phyloP scores from a whole-genome alignment of 495 filamentous ascomycete species.

The Talaromyces ruber region DNA sequence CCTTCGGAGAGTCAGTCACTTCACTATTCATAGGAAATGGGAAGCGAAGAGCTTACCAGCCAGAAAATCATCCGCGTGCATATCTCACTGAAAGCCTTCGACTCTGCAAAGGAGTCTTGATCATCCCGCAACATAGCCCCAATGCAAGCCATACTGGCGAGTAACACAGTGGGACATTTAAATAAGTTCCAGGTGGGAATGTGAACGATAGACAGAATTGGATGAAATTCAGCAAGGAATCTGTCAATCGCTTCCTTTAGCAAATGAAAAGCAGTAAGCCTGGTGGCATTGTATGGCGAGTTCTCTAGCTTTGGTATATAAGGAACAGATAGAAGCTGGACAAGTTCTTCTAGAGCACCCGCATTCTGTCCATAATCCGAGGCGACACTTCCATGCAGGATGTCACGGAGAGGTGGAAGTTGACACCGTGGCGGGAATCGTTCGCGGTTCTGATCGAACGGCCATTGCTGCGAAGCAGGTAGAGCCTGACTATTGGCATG shows the following conservation, averaged over 20 bases:
- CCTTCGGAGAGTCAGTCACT: background rate
- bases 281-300: slow-evolving; percentile 1
- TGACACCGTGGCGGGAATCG: background rate
- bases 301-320: slow-evolving; percentile 11
- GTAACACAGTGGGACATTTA: slow-evolving; percentile 11
- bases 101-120: background rate
- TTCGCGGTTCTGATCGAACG: slow-evolving; percentile 1
- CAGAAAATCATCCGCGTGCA: slow-evolving; percentile 1
- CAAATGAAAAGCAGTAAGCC: slow-evolving; percentile 8
- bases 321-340: slow-evolving; percentile 8
- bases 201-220: slow-evolving; percentile 20
- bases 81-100: slow-evolving; percentile 3
- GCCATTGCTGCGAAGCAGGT: background rate
- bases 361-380: background rate
- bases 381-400: slow-evolving; percentile 7
- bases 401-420: slow-evolving; percentile 3
- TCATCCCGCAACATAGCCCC: slow-evolving; percentile 12
- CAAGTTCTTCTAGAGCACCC: background rate
- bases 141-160: slow-evolving; percentile 18
- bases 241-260: slow-evolving; percentile 14
- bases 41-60: background rate
- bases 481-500: background rate
- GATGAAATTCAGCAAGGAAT: slow-evolving; percentile 16
- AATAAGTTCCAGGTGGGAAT: slow-evolving; percentile 16
- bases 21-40: background rate